These are phyloP conservation scores for Barnettozyma wickerhamii DNA, from an alignment of 805 yeast genomes.

Conservation along the genomic window DNA sequence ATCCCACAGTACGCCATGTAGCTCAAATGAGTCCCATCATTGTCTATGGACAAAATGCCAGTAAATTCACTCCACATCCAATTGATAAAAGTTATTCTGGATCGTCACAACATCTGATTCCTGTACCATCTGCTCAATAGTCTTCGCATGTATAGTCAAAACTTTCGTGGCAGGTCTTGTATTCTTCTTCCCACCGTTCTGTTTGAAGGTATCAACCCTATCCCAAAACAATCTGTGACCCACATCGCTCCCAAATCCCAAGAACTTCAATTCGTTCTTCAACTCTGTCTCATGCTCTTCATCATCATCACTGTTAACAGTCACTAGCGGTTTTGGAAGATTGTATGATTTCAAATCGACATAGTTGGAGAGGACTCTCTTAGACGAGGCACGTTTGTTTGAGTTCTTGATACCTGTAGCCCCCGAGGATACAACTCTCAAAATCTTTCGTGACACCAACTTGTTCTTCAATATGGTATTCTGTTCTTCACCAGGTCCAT, in stretches of 20 bases:
- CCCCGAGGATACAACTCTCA: conserved; percentile 18
- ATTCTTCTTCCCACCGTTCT: not conserved
- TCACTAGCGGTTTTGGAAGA: not conserved
- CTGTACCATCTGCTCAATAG: not conserved
- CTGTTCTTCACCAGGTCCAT: conserved; percentile 15
- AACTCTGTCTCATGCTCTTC: not conserved
- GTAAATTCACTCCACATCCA: not conserved
- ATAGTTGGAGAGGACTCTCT: conserved; percentile 15
- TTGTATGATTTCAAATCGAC: conserved; percentile 15
- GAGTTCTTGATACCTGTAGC: too few relatives aligned
- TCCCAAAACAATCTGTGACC: not conserved
- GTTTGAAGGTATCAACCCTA: not conserved
- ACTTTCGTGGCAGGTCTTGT: not conserved
- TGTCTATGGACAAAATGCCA: too few relatives aligned
- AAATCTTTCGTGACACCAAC: conserved; percentile 22
- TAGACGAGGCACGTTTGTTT: not conserved
- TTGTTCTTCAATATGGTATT: conserved; percentile 23
- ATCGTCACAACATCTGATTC: not conserved
- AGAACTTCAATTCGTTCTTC: not conserved
- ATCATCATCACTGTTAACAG: conserved; percentile 12
- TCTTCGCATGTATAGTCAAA: not conserved
- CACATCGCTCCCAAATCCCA: not conserved
- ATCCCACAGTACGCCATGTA: too few relatives aligned
- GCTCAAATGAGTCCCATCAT: too few relatives aligned
- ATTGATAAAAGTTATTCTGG: not conserved